Conservation (phyloP, 179 eudicot species). For the Heliamphora pulchella region DNA sequence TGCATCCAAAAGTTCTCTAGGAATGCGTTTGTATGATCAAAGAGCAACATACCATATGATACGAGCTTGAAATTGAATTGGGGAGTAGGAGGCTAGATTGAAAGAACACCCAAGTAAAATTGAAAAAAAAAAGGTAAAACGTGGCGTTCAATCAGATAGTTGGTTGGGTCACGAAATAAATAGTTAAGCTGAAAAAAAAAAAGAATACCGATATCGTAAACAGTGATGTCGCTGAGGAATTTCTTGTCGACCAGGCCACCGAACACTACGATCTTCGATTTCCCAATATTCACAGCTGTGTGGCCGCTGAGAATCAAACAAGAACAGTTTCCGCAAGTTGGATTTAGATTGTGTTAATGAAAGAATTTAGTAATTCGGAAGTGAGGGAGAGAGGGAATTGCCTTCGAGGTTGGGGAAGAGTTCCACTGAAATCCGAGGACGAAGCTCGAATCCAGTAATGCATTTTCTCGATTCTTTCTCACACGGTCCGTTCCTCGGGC, state of each 20-base stretch:
- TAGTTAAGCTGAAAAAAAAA: background rate
- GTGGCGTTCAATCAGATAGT: too few relatives aligned
- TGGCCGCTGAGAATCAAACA: constrained; percentile 62
- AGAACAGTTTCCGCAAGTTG: background rate
- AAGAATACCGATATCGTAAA: constrained; percentile 68
- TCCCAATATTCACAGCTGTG: constrained; percentile 73
- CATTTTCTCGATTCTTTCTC: constrained; percentile 21
- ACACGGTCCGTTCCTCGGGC: background rate
- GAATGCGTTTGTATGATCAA: too few relatives aligned
- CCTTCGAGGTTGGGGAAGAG: constrained; percentile 83
- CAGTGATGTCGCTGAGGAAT: constrained; percentile 60
- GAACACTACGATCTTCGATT: constrained; percentile 74
- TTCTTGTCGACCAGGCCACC: constrained; percentile 86
- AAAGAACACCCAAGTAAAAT: too few relatives aligned
- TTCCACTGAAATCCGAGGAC: constrained; percentile 67
- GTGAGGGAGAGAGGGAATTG: constrained; percentile 1
- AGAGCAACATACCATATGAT: too few relatives aligned
- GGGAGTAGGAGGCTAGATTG: too few relatives aligned
- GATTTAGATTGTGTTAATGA: background rate
- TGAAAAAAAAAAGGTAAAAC: too few relatives aligned
- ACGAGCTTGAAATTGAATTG: too few relatives aligned
- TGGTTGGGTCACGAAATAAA: background rate
- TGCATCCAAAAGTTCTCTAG: too few relatives aligned
- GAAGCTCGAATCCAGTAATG: constrained; percentile 86
- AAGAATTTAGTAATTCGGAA: background rate